Evolutionary conservation across 768 basidiomycete genomes (phyloP).

Genomic region (Podaxis carcinomalis): DNA sequence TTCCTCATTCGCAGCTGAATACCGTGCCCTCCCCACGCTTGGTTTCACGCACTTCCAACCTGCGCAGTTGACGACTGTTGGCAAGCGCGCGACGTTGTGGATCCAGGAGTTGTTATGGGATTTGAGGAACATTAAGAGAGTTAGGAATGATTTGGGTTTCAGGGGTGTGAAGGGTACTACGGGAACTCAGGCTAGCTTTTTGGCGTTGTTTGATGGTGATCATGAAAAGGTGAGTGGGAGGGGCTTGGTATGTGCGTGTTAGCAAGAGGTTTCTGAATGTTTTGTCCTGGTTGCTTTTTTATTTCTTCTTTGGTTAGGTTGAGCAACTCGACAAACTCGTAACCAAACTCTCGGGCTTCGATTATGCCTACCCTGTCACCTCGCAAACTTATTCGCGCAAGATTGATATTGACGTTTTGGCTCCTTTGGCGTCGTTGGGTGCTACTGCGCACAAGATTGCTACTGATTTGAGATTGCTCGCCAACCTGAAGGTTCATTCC

Average conservation of each 20-base stretch:
- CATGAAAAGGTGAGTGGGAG: slow-evolving; percentile 68
- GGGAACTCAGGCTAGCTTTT: slow-evolving; percentile 95
- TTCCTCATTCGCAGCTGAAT: slow-evolving; percentile 75
- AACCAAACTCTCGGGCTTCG: slow-evolving; percentile 88
- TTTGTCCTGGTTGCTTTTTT: neutral
- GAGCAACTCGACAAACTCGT: slow-evolving; percentile 86
- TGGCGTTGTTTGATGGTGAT: slow-evolving; percentile 91
- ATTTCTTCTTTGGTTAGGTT: slow-evolving; percentile 46
- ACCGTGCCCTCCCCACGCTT: slow-evolving; percentile 86
- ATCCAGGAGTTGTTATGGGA: slow-evolving; percentile 99
- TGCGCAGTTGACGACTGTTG: slow-evolving; percentile 96
- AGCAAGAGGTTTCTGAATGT: neutral
- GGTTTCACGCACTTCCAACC: slow-evolving; percentile 99
- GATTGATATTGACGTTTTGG: slow-evolving; percentile 90
- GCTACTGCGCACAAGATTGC: slow-evolving; percentile 98
- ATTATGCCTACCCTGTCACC: slow-evolving; percentile 94
- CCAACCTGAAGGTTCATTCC: slow-evolving; percentile 75
- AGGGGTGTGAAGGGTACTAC: slow-evolving; percentile 99
- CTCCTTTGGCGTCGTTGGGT: slow-evolving; percentile 85
- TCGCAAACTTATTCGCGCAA: slow-evolving; percentile 99
- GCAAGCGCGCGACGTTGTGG: slow-evolving; percentile 96
- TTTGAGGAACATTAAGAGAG: slow-evolving; percentile 86
- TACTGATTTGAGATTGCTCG: slow-evolving; percentile 90
- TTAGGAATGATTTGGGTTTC: slow-evolving; percentile 90
- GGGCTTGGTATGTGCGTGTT: neutral